Conservation (phyloP, 495 filamentous ascomycete species). For the Beverwykella pulmonaria region DNA sequence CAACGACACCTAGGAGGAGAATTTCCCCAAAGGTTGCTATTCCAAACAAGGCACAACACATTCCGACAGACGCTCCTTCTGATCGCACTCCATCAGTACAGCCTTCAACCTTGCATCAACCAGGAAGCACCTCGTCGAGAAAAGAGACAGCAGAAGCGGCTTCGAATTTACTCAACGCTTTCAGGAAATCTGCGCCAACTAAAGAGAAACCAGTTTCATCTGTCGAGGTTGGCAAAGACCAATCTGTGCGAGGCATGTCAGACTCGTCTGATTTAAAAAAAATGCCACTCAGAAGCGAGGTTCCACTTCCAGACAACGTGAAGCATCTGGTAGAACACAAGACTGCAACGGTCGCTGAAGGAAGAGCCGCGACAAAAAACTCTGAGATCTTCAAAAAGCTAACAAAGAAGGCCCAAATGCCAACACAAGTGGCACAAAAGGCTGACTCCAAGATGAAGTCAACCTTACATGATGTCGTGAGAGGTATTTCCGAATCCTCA, state of each 20-base stretch:
- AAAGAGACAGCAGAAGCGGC: background rate
- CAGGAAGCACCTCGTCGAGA: background rate
- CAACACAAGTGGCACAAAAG: background rate
- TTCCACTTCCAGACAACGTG: slow-evolving; percentile 11
- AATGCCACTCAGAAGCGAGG: background rate
- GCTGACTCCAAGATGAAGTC: background rate
- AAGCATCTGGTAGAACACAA: background rate
- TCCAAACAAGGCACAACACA: background rate
- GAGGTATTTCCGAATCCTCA: background rate
- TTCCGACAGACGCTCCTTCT: background rate
- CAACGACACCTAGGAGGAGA: background rate
- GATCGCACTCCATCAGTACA: background rate
- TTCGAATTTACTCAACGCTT: background rate
- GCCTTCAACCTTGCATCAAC: background rate
- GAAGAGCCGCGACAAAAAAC: background rate
- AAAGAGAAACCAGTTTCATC: background rate
- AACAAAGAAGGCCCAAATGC: background rate
- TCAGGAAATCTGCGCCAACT: background rate
- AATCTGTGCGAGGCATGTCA: background rate
- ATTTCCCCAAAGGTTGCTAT: background rate
- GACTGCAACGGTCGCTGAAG: background rate
- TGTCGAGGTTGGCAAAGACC: background rate
- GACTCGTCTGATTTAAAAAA: background rate
- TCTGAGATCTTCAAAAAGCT: background rate
- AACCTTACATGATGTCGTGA: background rate